Evolutionary conservation across 2,329 filamentous ascomycete species (phyloP), one percentile per base, ranked within the genome.

Genomic region (Pseudopyrenochaeta lycopersici): DNA sequence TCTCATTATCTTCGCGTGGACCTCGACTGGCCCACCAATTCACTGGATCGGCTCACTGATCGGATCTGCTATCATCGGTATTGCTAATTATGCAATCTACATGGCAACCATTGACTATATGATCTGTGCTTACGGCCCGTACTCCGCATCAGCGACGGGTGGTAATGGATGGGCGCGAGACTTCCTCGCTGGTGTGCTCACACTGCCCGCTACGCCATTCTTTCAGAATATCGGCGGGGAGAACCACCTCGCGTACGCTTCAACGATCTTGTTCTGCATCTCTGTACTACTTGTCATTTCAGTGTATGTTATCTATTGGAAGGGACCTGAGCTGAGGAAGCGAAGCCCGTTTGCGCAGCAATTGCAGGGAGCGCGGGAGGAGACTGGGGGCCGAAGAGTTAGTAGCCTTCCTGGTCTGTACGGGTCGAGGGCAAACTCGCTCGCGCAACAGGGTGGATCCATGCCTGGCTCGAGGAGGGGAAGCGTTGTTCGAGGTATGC

Each of bases 101-200:
- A 90, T 91, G 88, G 88, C 88, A 0, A 91, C 89, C 0, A 90
- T 91, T 60, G 88, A 92, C 74, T 92, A 92, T 77, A 91, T 91
- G 86, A 85, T 91, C 31, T 88, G 86, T 52, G 87, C 88, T 0
- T 90, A 91, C 64, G 90, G 90, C 0, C 86, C 87, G 0, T 92
- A 91, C 72, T 87, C 88, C 1, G 89, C 90, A 1, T 91, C 89
- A 0, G 90, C 90, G 0, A 92, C 90, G 0, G 90, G 90, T 35
- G 90, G 90, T 9, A 92, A 92, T 56, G 90, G 89, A 1, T 92
- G 89, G 81, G 82, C 88, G 2, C 83, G 90, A 58, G 90, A 92
- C 68, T 89, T 92, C 75, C 77, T 92, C 0, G 90, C 90, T 3
- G 90, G 90, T 75, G 80, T 91, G 2, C 83, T 90, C 2, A 90